Conservation (phyloP, 305 asterid genomes). For the Fraxinus latifolia region DNA sequence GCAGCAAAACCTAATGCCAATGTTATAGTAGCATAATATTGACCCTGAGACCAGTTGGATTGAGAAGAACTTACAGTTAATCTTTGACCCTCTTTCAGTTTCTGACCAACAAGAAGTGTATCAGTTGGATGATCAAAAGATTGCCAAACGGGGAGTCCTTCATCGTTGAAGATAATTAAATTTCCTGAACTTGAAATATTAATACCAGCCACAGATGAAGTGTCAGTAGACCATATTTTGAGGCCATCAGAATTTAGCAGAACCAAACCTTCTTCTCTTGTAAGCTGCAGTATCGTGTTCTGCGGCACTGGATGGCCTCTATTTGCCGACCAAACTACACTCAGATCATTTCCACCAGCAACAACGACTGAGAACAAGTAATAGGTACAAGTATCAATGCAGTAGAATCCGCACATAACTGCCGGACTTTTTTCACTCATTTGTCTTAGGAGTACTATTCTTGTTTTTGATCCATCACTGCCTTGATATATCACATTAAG, state of each 20-base stretch:
- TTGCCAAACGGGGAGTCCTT: constrained; percentile 8
- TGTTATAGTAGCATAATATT: background rate
- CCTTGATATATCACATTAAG: background rate
- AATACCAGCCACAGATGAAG: background rate
- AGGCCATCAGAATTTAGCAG: constrained; percentile 8
- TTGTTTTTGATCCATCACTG: background rate
- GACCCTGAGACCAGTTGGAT: background rate
- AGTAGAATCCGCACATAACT: background rate
- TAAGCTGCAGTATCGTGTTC: background rate
- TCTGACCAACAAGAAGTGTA: background rate
- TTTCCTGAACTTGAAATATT: constrained; percentile 9
- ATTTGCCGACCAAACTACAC: constrained; percentile 16
- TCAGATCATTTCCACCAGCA: background rate
- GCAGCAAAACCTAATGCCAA: background rate
- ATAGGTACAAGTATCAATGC: background rate
- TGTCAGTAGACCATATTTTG: constrained; percentile 1
- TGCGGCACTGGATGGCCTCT: background rate
- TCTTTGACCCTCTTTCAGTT: background rate
- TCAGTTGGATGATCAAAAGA: constrained; percentile 14
- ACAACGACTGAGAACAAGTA: background rate
- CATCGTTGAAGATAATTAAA: background rate
- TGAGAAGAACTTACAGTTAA: background rate
- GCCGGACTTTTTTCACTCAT: background rate
- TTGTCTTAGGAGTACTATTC: background rate
- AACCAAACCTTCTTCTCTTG: constrained; percentile 10